Evolutionary conservation across 345 rosid species (phyloP), one percentile per base, ranked within the genome.

Genomic region (Odontarrhena argentea): DNA sequence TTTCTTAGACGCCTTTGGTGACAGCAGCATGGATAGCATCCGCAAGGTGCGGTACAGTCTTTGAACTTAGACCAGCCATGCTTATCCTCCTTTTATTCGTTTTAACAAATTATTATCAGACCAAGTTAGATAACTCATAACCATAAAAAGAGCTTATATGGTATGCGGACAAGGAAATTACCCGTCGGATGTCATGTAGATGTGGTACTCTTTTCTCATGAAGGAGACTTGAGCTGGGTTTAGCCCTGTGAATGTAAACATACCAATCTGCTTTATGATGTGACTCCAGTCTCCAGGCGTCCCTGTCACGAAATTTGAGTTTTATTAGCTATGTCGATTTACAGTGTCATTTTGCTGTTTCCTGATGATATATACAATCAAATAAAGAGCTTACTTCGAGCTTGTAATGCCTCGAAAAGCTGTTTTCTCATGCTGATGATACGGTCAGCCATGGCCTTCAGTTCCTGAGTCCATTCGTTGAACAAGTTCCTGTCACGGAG

Each of bases 201-300:
- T 77, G 76, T 86, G 96, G 70, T 85, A 82, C 62, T 86, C 87
- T 77, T 79, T 82, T 5, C 75, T 81, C 89, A 86, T 79, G 76
- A 74, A 86, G 28, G 85, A 57, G 30, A 87, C 93, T 78, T 85
- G 93, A 72, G 81, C 52, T 22, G 81, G 47, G 74, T 81, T 85
- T 75, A 87, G 64, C 12, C 96, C 93, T 11, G 89, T 78, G 84
- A 86, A 87, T 11, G 89, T 82, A 67, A 83, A 89, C 96, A 89
- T 85, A 60, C 93, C 89, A n/a, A 89, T 84, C 79, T 86, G 93
- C 71, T 81, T 82, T 47, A 75, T 73, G 60, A 87, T 81, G 81
- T 89, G 96, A 78, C 80, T 85, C 96, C 93, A 89, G 63, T 87
- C 88, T 71, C 96, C 96, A 24, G 85, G 85, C 12, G 88, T 84